Evolutionary conservation across 2,329 filamentous ascomycete genomes (phyloP).

Genomic region (Ceratocystis eucalypticola): DNA sequence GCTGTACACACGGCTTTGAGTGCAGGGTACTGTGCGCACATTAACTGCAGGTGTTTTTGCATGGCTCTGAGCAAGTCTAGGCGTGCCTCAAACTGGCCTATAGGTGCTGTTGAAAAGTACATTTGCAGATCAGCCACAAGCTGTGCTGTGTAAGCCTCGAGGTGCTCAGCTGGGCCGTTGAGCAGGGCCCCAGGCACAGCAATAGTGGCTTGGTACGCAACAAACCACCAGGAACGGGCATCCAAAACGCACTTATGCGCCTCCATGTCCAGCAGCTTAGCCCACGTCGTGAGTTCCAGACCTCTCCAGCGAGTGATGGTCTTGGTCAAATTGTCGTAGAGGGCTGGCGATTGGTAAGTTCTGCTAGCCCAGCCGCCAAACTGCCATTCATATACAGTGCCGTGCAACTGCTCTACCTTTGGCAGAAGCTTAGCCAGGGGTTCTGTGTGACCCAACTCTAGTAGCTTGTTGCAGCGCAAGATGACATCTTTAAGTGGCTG

Average conservation of each 20-base stretch:
- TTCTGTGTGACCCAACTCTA: conserved; percentile 64
- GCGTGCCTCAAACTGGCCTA: conserved; percentile 68
- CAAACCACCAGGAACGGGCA: conserved; percentile 88
- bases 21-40: conserved; percentile 39
- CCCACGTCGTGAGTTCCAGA: conserved; percentile 85
- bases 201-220: conserved; percentile 83
- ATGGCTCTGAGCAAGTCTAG: conserved; percentile 55
- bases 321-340: conserved; percentile 67
- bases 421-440: conserved; percentile 77
- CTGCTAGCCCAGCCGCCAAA: conserved; percentile 70
- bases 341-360: conserved; percentile 52
- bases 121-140: conserved; percentile 63
- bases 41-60: conserved; percentile 50
- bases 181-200: conserved; percentile 57
- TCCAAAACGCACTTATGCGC: conserved; percentile 59
- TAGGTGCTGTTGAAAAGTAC: conserved; percentile 65
- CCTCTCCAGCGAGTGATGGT: conserved; percentile 81
- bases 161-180: conserved; percentile 44
- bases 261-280: conserved; percentile 75
- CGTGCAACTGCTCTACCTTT: conserved; percentile 76
- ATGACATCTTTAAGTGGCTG: conserved; percentile 69
- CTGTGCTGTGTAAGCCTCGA: conserved; percentile 45
- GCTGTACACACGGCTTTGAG: conserved; percentile 48
- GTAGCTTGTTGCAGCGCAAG: conserved; percentile 56
- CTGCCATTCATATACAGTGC: conserved; percentile 85